Evolutionary conservation across 441 rosid genomes (phyloP).

Genomic region (Erodium moschatum): DNA sequence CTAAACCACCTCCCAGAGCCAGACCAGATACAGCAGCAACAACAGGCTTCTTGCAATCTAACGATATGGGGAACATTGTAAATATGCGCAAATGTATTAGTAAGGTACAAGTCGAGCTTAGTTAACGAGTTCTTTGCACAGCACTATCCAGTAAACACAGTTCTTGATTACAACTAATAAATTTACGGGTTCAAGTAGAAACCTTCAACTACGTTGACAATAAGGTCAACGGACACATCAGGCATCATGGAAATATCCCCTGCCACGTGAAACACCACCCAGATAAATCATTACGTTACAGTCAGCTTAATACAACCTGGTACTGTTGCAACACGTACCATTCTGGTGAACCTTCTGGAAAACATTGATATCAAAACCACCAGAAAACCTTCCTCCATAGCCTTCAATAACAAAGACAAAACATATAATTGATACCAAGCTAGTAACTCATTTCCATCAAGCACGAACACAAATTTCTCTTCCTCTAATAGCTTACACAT

Average conservation of each 20-base stretch:
- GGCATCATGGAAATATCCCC: conserved; percentile 68
- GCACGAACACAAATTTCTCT: neutral
- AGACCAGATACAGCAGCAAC: conserved; percentile 96
- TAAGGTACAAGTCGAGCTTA: neutral
- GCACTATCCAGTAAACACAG: neutral
- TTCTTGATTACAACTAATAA: neutral
- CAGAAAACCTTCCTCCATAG: conserved; percentile 72
- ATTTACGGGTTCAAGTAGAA: neutral
- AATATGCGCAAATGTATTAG: neutral
- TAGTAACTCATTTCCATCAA: conserved; percentile 7
- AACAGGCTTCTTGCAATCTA: conserved; percentile 80
- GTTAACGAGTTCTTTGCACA: neutral
- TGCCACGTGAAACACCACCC: conserved; percentile 26
- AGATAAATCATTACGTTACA: neutral
- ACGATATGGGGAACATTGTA: neutral
- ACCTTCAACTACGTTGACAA: conserved; percentile 77
- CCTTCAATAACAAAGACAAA: conserved; percentile 39
- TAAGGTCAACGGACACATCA: conserved; percentile 70
- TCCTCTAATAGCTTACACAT: neutral
- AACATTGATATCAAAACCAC: conserved; percentile 85
- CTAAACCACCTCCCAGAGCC: conserved; percentile 98
- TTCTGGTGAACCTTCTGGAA: conserved; percentile 58
- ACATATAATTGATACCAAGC: neutral
- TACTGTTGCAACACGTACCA: conserved; percentile 34
- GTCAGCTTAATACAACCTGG: neutral